phyloP scores from a whole-genome alignment of 2,329 filamentous ascomycete genomes.

The Fusarium sambucinum region DNA sequence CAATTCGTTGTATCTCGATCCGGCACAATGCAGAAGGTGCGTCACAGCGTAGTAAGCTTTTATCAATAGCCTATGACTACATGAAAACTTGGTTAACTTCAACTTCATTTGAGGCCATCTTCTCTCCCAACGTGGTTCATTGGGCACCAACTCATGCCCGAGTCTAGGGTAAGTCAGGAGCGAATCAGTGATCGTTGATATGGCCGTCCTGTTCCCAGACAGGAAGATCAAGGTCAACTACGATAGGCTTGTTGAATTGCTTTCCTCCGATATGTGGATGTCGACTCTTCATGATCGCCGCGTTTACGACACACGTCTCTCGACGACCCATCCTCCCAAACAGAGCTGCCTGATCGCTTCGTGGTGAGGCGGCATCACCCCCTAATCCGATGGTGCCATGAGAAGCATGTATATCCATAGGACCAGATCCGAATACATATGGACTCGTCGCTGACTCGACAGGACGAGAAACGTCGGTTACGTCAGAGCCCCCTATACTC shows the following conservation, averaged over 20 bases:
- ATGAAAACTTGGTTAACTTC: constrained; percentile 16
- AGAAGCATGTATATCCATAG: constrained; percentile 40
- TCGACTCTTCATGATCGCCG: constrained; percentile 76
- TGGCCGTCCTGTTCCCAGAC: constrained; percentile 52
- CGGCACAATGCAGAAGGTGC: constrained; percentile 29
- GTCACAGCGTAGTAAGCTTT: constrained; percentile 20
- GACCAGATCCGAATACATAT: constrained; percentile 29
- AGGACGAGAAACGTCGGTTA: not conserved
- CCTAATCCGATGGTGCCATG: constrained; percentile 52
- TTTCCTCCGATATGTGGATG: constrained; percentile 73
- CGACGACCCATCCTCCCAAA: constrained; percentile 59
- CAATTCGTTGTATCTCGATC: constrained; percentile 16
- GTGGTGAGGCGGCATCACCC: constrained; percentile 56
- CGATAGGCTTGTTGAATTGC: constrained; percentile 80
- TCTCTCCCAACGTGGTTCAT: constrained; percentile 21
- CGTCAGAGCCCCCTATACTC: constrained; percentile 13
- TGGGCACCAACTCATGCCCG: constrained; percentile 44
- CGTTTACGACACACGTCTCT: constrained; percentile 86
- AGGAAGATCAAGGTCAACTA: constrained; percentile 83
- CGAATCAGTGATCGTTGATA: constrained; percentile 25
- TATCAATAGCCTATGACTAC: constrained; percentile 10
- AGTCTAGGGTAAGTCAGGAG: constrained; percentile 34
- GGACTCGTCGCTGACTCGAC: not conserved
- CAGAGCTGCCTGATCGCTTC: constrained; percentile 58
- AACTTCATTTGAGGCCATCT: constrained; percentile 24